These are phyloP conservation scores for Beauveria rudraprayagi DNA, from an alignment of 2,329 filamentous ascomycete genomes.

Conservation along the genomic window DNA sequence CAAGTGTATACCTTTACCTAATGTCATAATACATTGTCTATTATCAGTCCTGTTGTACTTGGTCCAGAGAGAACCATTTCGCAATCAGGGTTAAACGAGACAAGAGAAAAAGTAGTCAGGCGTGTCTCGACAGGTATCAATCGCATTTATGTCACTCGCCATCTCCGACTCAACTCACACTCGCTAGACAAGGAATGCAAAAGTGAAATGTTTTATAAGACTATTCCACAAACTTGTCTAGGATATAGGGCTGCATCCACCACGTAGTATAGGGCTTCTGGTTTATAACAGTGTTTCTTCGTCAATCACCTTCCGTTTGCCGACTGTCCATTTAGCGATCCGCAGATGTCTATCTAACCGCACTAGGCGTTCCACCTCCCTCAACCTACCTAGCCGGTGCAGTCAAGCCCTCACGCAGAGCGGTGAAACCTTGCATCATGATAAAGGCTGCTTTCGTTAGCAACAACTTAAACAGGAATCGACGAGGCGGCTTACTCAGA, in stretches of 20 bases:
- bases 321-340: neutral
- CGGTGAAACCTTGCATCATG: conserved; percentile 40
- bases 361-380: neutral
- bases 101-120: no score
- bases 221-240: neutral
- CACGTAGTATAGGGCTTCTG: neutral
- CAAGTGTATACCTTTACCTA: no score
- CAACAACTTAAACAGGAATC: neutral
- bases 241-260: neutral
- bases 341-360: neutral
- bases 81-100: no score
- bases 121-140: no score
- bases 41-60: no score
- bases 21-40: no score
- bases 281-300: neutral
- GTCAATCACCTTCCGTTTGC: neutral
- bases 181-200: neutral
- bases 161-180: neutral
- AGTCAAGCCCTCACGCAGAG: conserved; percentile 37
- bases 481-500: conserved; percentile 31
- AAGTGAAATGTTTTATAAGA: neutral
- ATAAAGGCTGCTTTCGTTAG: conserved; percentile 32
- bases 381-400: neutral
- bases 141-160: no score
- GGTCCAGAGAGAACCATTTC: no score